Evolutionary conservation across 2,329 filamentous ascomycete genomes (phyloP), one percentile per base, ranked within the genome.

Genomic region (Fusarium virguliforme): DNA sequence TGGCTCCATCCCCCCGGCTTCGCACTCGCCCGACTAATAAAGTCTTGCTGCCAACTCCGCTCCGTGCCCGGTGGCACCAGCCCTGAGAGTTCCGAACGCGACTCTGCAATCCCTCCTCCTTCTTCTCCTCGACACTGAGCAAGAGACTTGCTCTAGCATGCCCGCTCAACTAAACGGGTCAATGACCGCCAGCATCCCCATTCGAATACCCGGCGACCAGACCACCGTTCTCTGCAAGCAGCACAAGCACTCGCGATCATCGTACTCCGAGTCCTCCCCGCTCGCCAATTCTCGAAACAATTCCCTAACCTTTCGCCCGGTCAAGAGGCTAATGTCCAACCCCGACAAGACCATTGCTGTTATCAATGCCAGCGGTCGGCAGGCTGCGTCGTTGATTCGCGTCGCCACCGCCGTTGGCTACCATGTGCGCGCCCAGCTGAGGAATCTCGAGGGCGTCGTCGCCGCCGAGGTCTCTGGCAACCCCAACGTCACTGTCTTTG

Each of bases 341-440:
- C 87, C 88, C 48, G 86, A 88, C 79, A 96, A 95, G 84, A 96
- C 93, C 61, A 94, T 97, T 77, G 95, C 95, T 79, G 91, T 97
- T 78, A 95, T 98, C 84, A 98, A 98, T 83, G 94, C 94, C 79
- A 95, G 94, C 80, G 96, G 96, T 78, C 93, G 96, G 76, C 96
- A 99, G 86, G 94, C 95, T 72, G 95, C 95, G 64, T 98, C 95
- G 65, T 90, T 99, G 77, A 96, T 98, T 76, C 92, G 96, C 74
- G 94, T 97, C 79, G 95, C 95, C 64, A 94, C 94, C 48, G 96
- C 96, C 66, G 92, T 98, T 62, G 96, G 96, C 73, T 98, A 96
- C 85, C 90, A 92, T 80, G 95, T 99, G 63, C 93, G 94, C 77
- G 96, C 95, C 32, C 96, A 98, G 84, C 87, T 98, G 81, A 90